These are phyloP conservation scores for Globisporangium heterothallicum DNA, from an alignment of 352 stramenopile genomes.

Conservation along the genomic window DNA sequence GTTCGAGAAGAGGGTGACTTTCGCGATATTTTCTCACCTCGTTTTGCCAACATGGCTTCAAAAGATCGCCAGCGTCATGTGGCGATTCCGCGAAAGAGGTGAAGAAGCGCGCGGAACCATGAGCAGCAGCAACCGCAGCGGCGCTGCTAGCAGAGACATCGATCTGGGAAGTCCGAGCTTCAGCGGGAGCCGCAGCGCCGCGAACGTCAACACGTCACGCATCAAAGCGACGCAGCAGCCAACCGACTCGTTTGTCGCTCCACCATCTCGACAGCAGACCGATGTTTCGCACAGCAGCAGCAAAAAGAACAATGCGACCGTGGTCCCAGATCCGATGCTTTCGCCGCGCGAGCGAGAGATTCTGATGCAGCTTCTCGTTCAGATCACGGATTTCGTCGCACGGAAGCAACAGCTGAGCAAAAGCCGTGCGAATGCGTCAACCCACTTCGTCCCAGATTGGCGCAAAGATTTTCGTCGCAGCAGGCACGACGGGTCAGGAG, in stretches of 20 bases:
- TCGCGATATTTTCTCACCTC: not conserved
- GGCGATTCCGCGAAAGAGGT: not conserved
- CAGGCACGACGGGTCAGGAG: not conserved
- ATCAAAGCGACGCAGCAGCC: not conserved
- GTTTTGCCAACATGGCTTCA: slow-evolving; percentile 7
- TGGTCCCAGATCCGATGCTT: slow-evolving; percentile 1
- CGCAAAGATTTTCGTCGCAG: slow-evolving; percentile 14
- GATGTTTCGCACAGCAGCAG: not conserved
- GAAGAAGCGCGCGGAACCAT: not conserved
- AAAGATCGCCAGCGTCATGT: slow-evolving; percentile 9
- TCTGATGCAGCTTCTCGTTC: slow-evolving; percentile 34
- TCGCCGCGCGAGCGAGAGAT: slow-evolving; percentile 26
- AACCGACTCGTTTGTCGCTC: not conserved
- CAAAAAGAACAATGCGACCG: not conserved
- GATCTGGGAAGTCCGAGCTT: slow-evolving; percentile 7
- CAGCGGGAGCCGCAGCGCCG: slow-evolving; percentile 14
- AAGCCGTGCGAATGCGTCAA: slow-evolving; percentile 22
- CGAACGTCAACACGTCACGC: slow-evolving; percentile 15
- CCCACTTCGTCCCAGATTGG: slow-evolving; percentile 12
- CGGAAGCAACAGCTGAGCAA: slow-evolving; percentile 34
- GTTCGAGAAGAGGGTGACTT: not conserved
- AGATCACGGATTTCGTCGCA: slow-evolving; percentile 51
- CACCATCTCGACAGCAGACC: not conserved
- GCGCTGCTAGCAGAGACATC: slow-evolving; percentile 1
- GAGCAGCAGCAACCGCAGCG: not conserved